Evolutionary conservation across 331 rosid genomes (phyloP), one percentile per base, ranked within the genome.

Genomic region (Pyrus hybrid): DNA sequence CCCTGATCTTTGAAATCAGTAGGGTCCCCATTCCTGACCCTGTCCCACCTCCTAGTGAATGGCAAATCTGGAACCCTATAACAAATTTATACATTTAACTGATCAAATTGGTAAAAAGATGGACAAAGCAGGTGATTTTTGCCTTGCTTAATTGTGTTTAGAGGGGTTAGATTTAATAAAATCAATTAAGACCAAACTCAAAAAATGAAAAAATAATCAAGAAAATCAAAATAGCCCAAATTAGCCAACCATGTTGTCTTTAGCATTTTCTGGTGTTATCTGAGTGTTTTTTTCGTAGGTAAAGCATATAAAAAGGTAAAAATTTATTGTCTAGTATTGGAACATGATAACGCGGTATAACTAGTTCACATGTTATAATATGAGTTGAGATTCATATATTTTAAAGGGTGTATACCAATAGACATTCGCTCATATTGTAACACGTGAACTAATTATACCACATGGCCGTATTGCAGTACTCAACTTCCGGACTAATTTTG

Each of bases 11-110:
- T 76, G 97, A 92, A 79, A 90, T 89, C 57, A 92, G 82, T 61
- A 92, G 62, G 13, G 97, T 92, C 43, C 97, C 97, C 97, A 92
- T 92, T 71, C 97, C 97, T 28, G 97, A 92, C 12, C 97, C 97
- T 32, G 97, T 92, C 68, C 96, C 97, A 14, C 97, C 97, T 80
- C 96, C 97, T 63, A 92, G 84, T 71, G 97, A 92, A 82, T 92
- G 96, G 77, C 97, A 92, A 41, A 90, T 84, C 81, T 92, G 97
- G 72, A 92, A 92, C 10, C 97, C 97, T 92, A 89, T 67, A 49
- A 78, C 49, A 37, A 37, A 37, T 37, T 37, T 9, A 37, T 37
- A 37, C 45, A 37, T 37, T 37, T 37, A 37, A 37, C 45, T 2
- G 45, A 37, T 37, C 2, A 37, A 37, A 37, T 37, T 37, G 45